Conservation (phyloP, 495 filamentous ascomycete genomes). For the Neurospora tetraspora region DNA sequence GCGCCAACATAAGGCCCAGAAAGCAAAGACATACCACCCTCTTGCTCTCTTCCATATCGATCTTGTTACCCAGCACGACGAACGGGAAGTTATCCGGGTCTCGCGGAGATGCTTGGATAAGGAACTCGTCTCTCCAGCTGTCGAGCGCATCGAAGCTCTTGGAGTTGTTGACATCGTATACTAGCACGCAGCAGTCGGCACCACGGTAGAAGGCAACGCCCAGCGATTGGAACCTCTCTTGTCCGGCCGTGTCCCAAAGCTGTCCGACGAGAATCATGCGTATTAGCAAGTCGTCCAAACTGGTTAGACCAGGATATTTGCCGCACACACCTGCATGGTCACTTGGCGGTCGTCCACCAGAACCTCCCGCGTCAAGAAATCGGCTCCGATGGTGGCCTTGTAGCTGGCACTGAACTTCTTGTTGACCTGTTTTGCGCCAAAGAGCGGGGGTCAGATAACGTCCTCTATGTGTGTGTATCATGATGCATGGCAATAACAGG, state of each 20-base stretch:
- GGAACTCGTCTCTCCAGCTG: constrained; percentile 96
- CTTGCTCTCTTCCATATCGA: constrained; percentile 97
- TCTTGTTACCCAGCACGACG: constrained; percentile 97
- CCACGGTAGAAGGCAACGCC: constrained; percentile 98
- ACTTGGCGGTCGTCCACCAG: constrained; percentile 93
- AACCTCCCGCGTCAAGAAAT: constrained; percentile 98
- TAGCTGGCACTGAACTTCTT: constrained; percentile 99
- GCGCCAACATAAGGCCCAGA: background rate
- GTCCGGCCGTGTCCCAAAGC: constrained; percentile 98
- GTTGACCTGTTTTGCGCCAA: constrained; percentile 63
- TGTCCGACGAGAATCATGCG: constrained; percentile 23
- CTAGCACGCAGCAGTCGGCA: constrained; percentile 96
- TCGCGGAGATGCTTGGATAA: constrained; percentile 92
- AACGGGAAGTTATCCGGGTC: constrained; percentile 98
- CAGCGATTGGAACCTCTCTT: constrained; percentile 95
- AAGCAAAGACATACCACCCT: constrained; percentile 51
- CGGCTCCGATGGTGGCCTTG: constrained; percentile 97
- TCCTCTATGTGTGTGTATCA: background rate
- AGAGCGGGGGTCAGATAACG: constrained; percentile 2
- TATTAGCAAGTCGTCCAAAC: constrained; percentile 2
- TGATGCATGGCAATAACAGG: background rate
- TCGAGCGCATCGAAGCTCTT: constrained; percentile 98
- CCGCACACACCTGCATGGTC: constrained; percentile 80
- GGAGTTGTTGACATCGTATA: constrained; percentile 97
- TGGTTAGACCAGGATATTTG: background rate